A percentile compares a stretch with the other conserved stretches of the same genome.
Conservation (phyloP, 2,329 filamentous ascomycete genomes). For the Sordariomycetes sp. region DNA sequence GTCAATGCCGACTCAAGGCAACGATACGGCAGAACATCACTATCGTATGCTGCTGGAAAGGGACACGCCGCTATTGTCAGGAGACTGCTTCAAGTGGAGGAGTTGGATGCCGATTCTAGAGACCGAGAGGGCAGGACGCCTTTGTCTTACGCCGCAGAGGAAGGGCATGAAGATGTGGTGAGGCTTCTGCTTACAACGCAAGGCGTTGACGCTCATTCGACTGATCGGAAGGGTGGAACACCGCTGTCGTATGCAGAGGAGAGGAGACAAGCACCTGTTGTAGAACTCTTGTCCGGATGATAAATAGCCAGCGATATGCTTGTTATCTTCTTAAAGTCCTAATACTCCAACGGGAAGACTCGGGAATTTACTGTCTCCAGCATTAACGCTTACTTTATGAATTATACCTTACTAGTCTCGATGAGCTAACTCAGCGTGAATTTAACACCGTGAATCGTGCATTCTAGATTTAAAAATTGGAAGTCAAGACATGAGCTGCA, state of each 20-base stretch:
- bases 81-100: neutral
- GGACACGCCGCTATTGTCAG: neutral
- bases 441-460: no score
- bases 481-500: no score
- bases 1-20: slow-evolving; percentile 1
- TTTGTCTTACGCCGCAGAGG: neutral
- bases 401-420: no score
- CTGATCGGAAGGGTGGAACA: neutral
- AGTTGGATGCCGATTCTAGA: neutral
- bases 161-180: neutral
- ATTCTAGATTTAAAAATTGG: no score
- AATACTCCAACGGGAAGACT: no score
- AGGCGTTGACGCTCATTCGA: neutral
- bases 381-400: no score
- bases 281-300: no score
- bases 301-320: no score
- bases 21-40: neutral
- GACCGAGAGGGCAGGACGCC: neutral
- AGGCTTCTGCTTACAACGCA: neutral
- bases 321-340: no score
- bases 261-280: neutral
- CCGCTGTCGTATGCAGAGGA: neutral
- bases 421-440: no score
- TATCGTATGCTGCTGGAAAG: neutral
- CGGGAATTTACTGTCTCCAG: no score